Conservation (phyloP, 108 stramenopile genomes). For the Seminavis robusta region DNA sequence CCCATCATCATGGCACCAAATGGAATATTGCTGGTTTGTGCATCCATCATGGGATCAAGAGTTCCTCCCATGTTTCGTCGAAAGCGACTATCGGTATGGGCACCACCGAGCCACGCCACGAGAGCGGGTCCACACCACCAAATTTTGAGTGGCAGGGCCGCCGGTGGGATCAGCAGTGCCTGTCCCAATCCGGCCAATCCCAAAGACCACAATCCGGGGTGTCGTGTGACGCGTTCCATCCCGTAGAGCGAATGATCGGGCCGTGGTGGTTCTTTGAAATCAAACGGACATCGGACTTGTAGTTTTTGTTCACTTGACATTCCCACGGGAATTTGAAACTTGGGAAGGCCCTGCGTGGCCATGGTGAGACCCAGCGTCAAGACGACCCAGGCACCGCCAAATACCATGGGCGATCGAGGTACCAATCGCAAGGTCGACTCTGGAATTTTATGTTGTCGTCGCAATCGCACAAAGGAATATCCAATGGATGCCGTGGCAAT, state of each 20-base stretch:
- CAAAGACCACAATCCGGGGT: conserved; percentile 87
- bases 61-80: conserved; percentile 79
- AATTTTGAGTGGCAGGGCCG: conserved; percentile 44
- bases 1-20: conserved; percentile 75
- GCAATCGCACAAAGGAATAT: too few relatives aligned
- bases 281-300: conserved; percentile 91
- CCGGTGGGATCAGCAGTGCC: conserved; percentile 51
- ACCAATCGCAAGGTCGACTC: not conserved
- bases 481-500: conserved; percentile 71
- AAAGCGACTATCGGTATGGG: conserved; percentile 79
- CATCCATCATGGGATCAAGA: conserved; percentile 49
- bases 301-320: conserved; percentile 23
- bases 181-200: conserved; percentile 65
- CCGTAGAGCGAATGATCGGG: conserved; percentile 26
- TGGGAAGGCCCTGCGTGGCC: conserved; percentile 73
- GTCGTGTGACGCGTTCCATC: conserved; percentile 77
- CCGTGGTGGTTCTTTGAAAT: conserved; percentile 55
- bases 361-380: conserved; percentile 64
- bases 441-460: conserved; percentile 32
- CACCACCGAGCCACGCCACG: conserved; percentile 81
- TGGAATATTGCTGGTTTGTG: conserved; percentile 75
- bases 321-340: conserved; percentile 77
- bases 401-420: not conserved
- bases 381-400: conserved; percentile 28
- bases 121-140: conserved; percentile 70